Percentiles rank a stretch among this genome's conserved stretches.
Evolutionary conservation across 2,329 filamentous ascomycete genomes (phyloP).

Genomic region (Lasiodiplodia gonubiensis): DNA sequence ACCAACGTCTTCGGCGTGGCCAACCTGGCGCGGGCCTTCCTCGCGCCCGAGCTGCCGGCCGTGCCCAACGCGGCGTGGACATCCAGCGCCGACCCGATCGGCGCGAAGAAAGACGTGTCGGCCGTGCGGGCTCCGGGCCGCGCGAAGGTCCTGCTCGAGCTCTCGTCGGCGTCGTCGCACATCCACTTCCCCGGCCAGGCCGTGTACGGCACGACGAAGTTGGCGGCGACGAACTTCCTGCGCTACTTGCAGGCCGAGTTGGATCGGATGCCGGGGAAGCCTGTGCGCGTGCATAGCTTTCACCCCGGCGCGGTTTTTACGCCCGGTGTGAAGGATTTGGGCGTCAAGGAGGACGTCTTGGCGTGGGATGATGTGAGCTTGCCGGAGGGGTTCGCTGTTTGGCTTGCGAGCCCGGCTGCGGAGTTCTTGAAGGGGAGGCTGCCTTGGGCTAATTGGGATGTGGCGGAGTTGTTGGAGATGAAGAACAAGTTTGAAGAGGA

Average conservation of each 20-base stretch:
- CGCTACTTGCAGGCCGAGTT: slow-evolving; percentile 26
- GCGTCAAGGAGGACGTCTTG: background rate
- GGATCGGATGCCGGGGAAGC: background rate
- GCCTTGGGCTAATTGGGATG: slow-evolving; percentile 40
- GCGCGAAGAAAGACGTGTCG: background rate
- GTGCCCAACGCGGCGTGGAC: background rate
- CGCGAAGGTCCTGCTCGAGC: slow-evolving; percentile 13
- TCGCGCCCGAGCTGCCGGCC: slow-evolving; percentile 26
- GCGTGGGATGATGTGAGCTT: background rate
- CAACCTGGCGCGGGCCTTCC: slow-evolving; percentile 32
- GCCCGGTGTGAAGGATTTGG: background rate
- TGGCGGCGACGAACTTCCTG: slow-evolving; percentile 13
- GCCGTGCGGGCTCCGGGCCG: background rate
- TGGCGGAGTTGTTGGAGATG: slow-evolving; percentile 35
- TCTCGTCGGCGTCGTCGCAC: slow-evolving; percentile 13
- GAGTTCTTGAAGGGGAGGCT: slow-evolving; percentile 32
- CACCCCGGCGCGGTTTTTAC: background rate
- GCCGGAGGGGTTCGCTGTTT: slow-evolving; percentile 36
- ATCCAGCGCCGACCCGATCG: background rate
- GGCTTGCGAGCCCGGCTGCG: slow-evolving; percentile 41
- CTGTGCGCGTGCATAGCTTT: background rate
- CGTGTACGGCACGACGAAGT: slow-evolving; percentile 29
- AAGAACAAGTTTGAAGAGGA: slow-evolving; percentile 2
- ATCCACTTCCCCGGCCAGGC: slow-evolving; percentile 11
- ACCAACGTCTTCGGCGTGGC: slow-evolving; percentile 31